Conservation (phyloP, 768 basidiomycete genomes). For the Mycena metata region DNA sequence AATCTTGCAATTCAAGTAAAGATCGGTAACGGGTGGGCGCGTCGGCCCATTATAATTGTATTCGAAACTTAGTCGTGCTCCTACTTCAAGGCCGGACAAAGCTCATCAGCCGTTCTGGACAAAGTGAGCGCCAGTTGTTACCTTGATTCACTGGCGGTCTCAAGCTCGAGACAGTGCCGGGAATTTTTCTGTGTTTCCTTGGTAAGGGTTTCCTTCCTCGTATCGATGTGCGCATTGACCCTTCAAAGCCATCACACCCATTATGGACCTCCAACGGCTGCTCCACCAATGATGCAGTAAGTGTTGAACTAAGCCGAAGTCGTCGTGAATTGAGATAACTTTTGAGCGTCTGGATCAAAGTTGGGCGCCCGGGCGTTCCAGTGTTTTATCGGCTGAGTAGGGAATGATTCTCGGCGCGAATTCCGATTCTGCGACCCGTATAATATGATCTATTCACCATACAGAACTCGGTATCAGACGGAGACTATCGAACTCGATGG, state of each 20-base stretch:
- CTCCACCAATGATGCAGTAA: slow-evolving; percentile 29
- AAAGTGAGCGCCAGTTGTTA: not conserved
- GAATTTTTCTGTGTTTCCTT: slow-evolving; percentile 11
- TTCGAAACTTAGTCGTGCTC: not conserved
- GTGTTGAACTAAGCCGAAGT: not conserved
- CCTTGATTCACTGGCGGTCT: not conserved
- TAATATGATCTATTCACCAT: too few species aligned
- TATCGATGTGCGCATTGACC: not conserved
- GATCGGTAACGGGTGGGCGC: slow-evolving; percentile 32
- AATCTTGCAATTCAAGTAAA: slow-evolving; percentile 28
- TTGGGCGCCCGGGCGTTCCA: slow-evolving; percentile 23
- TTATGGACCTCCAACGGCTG: slow-evolving; percentile 22
- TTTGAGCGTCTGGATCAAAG: slow-evolving; percentile 32
- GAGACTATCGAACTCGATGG: too few species aligned
- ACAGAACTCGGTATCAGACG: too few species aligned
- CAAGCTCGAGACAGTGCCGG: not conserved
- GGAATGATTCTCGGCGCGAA: slow-evolving; percentile 2
- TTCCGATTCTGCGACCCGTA: too few species aligned
- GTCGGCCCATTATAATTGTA: not conserved
- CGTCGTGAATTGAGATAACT: not conserved
- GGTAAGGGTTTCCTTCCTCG: not conserved
- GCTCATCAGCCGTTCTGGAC: slow-evolving; percentile 30
- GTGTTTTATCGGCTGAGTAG: slow-evolving; percentile 24
- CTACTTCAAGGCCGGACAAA: slow-evolving; percentile 10
- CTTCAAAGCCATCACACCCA: slow-evolving; percentile 24